Conservation (phyloP, 1,284 basidiomycete species). For the Cutaneotrichosporon cavernicola region DNA sequence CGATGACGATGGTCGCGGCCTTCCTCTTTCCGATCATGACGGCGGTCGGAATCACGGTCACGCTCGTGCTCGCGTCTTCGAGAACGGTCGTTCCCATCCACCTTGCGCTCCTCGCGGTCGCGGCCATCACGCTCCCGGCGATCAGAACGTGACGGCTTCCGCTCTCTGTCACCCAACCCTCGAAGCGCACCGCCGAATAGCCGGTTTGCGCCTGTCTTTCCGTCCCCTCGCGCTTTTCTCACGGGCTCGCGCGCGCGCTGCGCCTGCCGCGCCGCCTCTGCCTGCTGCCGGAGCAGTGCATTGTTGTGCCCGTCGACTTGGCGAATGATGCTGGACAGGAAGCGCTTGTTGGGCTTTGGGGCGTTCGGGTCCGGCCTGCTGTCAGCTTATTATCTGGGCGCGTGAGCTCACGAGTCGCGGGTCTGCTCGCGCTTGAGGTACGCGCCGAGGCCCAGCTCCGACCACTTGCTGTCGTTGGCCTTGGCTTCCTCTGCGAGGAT, state of each 20-base stretch:
- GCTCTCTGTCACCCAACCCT: conserved; percentile 18
- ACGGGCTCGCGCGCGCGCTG: background rate
- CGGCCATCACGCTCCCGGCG: background rate
- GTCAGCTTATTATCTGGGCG: conserved; percentile 18
- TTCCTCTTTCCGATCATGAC: too few relatives aligned
- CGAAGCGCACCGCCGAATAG: conserved; percentile 46
- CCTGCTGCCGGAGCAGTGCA: conserved; percentile 73
- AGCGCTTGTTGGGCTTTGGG: conserved; percentile 85
- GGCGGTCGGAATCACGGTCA: background rate
- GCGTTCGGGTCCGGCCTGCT: conserved; percentile 54
- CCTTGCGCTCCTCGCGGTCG: conserved; percentile 3
- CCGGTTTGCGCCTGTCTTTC: conserved; percentile 21
- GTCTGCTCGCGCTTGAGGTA: conserved; percentile 54
- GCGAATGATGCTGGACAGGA: conserved; percentile 79
- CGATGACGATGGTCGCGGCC: background rate
- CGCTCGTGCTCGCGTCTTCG: background rate
- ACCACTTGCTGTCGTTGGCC: conserved; percentile 68
- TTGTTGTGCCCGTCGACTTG: conserved; percentile 91
- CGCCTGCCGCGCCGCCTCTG: conserved; percentile 68
- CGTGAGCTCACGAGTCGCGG: conserved; percentile 62
- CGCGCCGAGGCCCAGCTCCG: conserved; percentile 48
- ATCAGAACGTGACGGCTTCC: conserved; percentile 35
- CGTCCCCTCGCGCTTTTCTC: conserved; percentile 8
- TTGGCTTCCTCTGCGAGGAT: conserved; percentile 86
- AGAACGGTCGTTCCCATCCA: conserved; percentile 1